These are phyloP conservation scores for Coniosporium apollinis DNA, from an alignment of 495 filamentous ascomycete species.

Conservation along the genomic window DNA sequence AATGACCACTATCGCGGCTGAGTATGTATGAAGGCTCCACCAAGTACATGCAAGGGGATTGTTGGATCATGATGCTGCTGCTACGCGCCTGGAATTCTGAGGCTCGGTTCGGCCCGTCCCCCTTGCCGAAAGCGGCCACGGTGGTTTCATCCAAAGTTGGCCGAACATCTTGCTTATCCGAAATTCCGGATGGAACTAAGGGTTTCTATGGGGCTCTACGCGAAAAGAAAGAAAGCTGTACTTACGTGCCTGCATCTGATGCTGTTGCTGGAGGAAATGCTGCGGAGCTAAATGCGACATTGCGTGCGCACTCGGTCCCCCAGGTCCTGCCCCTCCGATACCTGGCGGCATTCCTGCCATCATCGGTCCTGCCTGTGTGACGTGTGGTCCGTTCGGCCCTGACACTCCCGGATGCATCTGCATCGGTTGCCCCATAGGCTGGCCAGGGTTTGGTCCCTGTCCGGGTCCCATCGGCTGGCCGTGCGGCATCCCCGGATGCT, in stretches of 20 bases:
- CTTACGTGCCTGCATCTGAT: conserved; percentile 16
- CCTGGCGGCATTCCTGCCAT: conserved; percentile 72
- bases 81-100: too few species aligned
- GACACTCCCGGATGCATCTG: conserved; percentile 77
- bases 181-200: too few species aligned
- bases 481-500: conserved; percentile 51
- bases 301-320: conserved; percentile 57
- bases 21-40: too few species aligned
- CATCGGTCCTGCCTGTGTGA: conserved; percentile 60
- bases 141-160: too few species aligned
- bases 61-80: too few species aligned
- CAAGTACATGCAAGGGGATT: too few species aligned
- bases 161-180: too few species aligned
- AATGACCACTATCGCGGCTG: too few species aligned
- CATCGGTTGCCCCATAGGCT: conserved; percentile 52
- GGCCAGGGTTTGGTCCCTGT: conserved; percentile 54
- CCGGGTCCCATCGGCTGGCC: conserved; percentile 57
- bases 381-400: conserved; percentile 58
- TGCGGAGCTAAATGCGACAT: conserved; percentile 64
- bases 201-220: conserved; percentile 6
- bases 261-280: conserved; percentile 37
- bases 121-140: too few species aligned
- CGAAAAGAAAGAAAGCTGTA: not conserved
- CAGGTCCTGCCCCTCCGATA: conserved; percentile 22
- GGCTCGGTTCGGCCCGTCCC: too few species aligned